Evolutionary conservation across 1,284 basidiomycete genomes (phyloP), one percentile per base, ranked within the genome.

Genomic region (Pseudozyma sp.): DNA sequence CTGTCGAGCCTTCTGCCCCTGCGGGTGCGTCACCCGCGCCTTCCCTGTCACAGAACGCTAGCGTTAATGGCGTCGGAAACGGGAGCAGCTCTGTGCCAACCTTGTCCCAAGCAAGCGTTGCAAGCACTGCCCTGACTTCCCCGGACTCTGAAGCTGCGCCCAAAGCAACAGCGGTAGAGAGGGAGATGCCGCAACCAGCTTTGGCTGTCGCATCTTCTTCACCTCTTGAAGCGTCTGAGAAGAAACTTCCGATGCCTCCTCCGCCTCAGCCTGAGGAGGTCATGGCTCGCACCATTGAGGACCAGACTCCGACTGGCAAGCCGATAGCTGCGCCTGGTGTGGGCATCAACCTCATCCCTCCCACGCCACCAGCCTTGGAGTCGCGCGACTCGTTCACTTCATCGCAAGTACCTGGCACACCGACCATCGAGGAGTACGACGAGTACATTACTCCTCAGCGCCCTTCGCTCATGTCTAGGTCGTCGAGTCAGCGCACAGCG

Each of bases 261-360:
- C 60, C 72, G 9, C 73, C 61, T 4, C 55, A 52, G 6, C 48
- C 65, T 16, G 67, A 68, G 29, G 73, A 75, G 8, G 49, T 65
- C 40, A 65, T 72, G 47, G 29, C 56, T 1, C 37, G 59, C 7
- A 14, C 68, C 17, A 34, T 54, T 16, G 69, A 77, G n/a, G 68
- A 75, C 34, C 64, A 55, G 24, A 78, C 78, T 1, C 78, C 77
- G 7, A 57, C 47, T 2, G 74, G 60, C 45, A 69, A 73, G 40
- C 70, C 70, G 3, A 33, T 45, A 34, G 29, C 43, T n/a, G 47
- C 59, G n/a, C 39, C 58, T 4, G 45, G 46, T 16, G 65, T 79
- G 13, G 79, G 78, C 42, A 66, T 81, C 54, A 80, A 80, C 33
- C 66, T 81, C 45, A 80, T 81, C 34, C 80, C 80, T 9, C 80